Base-by-base conservation (phyloP, 1,284 basidiomycete genomes). In the Ceratobasidium papillatum region DNA sequence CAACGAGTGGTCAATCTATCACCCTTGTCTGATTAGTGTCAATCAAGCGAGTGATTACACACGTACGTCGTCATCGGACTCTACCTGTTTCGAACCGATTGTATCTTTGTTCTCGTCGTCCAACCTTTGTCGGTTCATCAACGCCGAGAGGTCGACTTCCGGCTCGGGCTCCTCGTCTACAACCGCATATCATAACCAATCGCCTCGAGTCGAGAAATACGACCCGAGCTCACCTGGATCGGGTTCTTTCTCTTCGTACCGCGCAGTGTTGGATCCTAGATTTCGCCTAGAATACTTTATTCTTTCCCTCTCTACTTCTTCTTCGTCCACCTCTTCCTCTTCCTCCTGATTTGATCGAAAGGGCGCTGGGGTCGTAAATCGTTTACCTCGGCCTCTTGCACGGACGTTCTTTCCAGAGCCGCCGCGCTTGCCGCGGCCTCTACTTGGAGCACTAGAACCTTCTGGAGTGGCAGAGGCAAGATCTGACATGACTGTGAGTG, bases 131-230 rank as follows among this genome's bases (percentile, higher is more conserved):
- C 83, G 86, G 75, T 87, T 89, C 56, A 93, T 82, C 78, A 94
- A 91, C 0, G 82, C 77, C 0, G 91, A 87, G 1, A 93, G 78
- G 81, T 94, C 91, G 11, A 93, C 86, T 80, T 93, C 91, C 1
- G 90, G 90, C 76, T 92, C 91, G 0, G 76, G 75, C 54, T 86
- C 81, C 19, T 89, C 84, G 14, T 87, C 89, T 81, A 92, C 51
- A 36, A 41, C n/a, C 90, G 90, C 75, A 2, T 45, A 38, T 45
- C 41, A 63, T 45, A 74, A 25, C 12, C 32, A 38, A 19, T 30
- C 32, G 14, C 22, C 11, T 45, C 32, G 12, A 32, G 43, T 41
- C 32, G 41, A 32, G 47, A 5, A 54, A 38, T 22, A 52, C 66
- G 32, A 19, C n/a, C 3, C 56, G 32, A 83, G 8, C 85, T 30